These are phyloP conservation scores for Vicia villosa DNA, from an alignment of 306 rosid genomes.

Conservation along the genomic window DNA sequence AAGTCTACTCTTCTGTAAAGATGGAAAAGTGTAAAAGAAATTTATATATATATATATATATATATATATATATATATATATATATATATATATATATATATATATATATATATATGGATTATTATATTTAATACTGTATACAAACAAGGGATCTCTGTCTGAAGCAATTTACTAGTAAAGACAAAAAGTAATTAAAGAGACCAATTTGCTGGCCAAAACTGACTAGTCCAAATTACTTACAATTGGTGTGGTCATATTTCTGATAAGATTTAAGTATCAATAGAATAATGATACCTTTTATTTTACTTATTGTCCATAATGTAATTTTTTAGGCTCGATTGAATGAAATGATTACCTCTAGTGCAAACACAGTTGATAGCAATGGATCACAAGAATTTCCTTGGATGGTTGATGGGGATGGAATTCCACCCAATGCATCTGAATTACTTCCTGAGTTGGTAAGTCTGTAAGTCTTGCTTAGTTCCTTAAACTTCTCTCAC, in stretches of 20 bases:
- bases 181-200: slow-evolving; percentile 23
- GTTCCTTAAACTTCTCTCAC: slow-evolving; percentile 26
- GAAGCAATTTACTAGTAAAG: slow-evolving; percentile 6
- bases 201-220: slow-evolving; percentile 17
- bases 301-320: slow-evolving; percentile 16
- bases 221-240: slow-evolving; percentile 19
- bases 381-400: slow-evolving; percentile 60
- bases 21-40: not conserved
- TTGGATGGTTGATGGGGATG: slow-evolving; percentile 91
- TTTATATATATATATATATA: too few species aligned
- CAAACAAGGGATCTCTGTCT: slow-evolving; percentile 29
- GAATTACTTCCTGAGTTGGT: slow-evolving; percentile 87
- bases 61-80: too few species aligned
- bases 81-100: too few species aligned
- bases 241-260: slow-evolving; percentile 9
- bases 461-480: slow-evolving; percentile 36
- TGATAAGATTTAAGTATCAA: slow-evolving; percentile 27
- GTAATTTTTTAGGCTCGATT: slow-evolving; percentile 64
- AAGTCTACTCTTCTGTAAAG: slow-evolving; percentile 2
- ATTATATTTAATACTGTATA: not conserved
- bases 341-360: slow-evolving; percentile 70
- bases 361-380: slow-evolving; percentile 44
- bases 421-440: slow-evolving; percentile 78
- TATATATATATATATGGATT: too few species aligned
- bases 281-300: slow-evolving; percentile 18